Percentiles rank a stretch among this genome's conserved stretches.
Evolutionary conservation across 345 rosid species (phyloP).

Genomic region (Boechera divaricarpa): DNA sequence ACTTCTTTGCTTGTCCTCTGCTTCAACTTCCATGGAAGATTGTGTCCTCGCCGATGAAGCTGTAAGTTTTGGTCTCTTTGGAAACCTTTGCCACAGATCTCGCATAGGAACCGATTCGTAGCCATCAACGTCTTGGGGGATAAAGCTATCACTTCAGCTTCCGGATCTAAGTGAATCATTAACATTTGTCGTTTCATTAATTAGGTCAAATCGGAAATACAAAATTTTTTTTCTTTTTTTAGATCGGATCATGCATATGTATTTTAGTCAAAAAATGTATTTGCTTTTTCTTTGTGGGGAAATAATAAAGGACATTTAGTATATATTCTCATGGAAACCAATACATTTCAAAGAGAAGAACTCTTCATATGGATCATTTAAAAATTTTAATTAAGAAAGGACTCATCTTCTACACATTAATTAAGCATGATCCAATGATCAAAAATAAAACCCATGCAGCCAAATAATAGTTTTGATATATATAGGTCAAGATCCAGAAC

Average conservation of each 20-base stretch:
- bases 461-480: conserved; percentile 3
- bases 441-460: conserved; percentile 17
- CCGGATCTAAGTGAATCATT: conserved; percentile 70
- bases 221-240: background rate
- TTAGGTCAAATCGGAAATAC: conserved; percentile 22
- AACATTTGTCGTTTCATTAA: conserved; percentile 4
- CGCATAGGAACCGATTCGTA: conserved; percentile 93
- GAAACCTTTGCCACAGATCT: conserved; percentile 93
- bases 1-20: conserved; percentile 87
- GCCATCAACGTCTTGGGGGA: conserved; percentile 98
- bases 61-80: conserved; percentile 98
- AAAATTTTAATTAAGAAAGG: conserved; percentile 1
- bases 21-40: conserved; percentile 99
- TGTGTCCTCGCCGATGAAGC: conserved; percentile 93
- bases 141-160: conserved; percentile 94
- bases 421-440: background rate
- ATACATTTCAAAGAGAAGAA: background rate
- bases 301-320: conserved; percentile 12
- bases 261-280: background rate
- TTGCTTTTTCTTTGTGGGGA: conserved; percentile 6
- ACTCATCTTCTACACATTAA: conserved; percentile 14
- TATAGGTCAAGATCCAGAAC: conserved; percentile 35
- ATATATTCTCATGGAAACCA: conserved; percentile 15
- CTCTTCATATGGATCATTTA: conserved; percentile 1
- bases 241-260: conserved; percentile 18